phyloP scores from a whole-genome alignment of 2,329 filamentous ascomycete genomes.

The Aaosphaeria pasadenensis region DNA sequence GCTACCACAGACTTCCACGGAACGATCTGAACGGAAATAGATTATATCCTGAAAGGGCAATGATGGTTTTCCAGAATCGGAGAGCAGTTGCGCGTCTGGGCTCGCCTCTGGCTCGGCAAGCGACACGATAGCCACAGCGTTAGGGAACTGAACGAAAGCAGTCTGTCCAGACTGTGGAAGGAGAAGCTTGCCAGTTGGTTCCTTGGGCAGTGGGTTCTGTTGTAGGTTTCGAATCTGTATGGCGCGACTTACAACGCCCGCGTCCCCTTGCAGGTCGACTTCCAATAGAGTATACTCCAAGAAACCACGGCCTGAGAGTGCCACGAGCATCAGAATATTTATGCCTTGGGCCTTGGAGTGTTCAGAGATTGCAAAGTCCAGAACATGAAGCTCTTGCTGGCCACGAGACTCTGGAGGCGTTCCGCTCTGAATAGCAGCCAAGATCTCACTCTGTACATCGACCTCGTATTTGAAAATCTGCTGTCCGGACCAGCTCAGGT shows the following conservation, averaged over 20 bases:
- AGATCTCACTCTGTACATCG: slow-evolving; percentile 65
- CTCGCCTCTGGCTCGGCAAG: slow-evolving; percentile 65
- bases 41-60: slow-evolving; percentile 81
- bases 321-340: slow-evolving; percentile 30
- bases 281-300: slow-evolving; percentile 75
- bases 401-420: slow-evolving; percentile 47
- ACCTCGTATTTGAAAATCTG: slow-evolving; percentile 70
- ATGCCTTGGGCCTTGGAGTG: slow-evolving; percentile 32
- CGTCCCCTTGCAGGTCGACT: slow-evolving; percentile 54
- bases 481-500: slow-evolving; percentile 82
- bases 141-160: slow-evolving; percentile 77
- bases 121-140: slow-evolving; percentile 74
- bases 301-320: slow-evolving; percentile 21
- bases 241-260: slow-evolving; percentile 60
- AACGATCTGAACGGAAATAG: slow-evolving; percentile 62
- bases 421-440: slow-evolving; percentile 58
- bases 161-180: slow-evolving; percentile 76
- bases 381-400: slow-evolving; percentile 63
- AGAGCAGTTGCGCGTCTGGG: slow-evolving; percentile 71
- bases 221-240: slow-evolving; percentile 61
- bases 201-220: slow-evolving; percentile 31
- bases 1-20: slow-evolving; percentile 50
- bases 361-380: slow-evolving; percentile 73
- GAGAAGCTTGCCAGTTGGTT: slow-evolving; percentile 55
- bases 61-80: slow-evolving; percentile 25